phyloP scores from a whole-genome alignment of 441 rosid genomes.

The Euphorbia corollata region DNA sequence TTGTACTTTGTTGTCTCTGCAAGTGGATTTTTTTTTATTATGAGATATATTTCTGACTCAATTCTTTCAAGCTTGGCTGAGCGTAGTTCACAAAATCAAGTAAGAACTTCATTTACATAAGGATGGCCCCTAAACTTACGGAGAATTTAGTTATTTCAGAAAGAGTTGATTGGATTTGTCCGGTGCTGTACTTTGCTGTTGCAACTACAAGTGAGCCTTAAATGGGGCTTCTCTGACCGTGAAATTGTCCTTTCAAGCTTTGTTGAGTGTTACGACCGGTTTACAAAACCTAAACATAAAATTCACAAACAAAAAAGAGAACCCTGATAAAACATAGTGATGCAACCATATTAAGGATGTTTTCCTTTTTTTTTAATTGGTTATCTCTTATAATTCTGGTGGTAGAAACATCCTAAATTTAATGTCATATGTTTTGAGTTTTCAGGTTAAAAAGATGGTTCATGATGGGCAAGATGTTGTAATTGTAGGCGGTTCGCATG shows the following conservation, averaged over 20 bases:
- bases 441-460: conserved; percentile 81
- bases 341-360: neutral
- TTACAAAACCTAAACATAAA: neutral
- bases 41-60: conserved; percentile 1
- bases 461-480: conserved; percentile 91
- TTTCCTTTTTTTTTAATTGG: neutral
- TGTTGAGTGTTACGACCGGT: neutral
- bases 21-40: neutral
- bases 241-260: too few relatives aligned
- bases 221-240: too few relatives aligned
- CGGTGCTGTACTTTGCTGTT: too few relatives aligned
- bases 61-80: neutral
- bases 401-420: neutral
- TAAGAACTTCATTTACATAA: too few relatives aligned
- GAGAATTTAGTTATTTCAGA: too few relatives aligned
- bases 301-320: neutral
- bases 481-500: conserved; percentile 77
- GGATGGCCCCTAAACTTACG: too few relatives aligned
- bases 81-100: neutral
- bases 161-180: too few relatives aligned
- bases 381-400: conserved; percentile 5
- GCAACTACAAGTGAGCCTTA: too few relatives aligned
- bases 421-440: neutral
- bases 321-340: neutral
- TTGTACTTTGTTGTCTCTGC: neutral